Percentiles rank a stretch among this genome's conserved stretches.
Evolutionary conservation across 148 eudicot species (phyloP).

Genomic region (Pouteria glomerata): DNA sequence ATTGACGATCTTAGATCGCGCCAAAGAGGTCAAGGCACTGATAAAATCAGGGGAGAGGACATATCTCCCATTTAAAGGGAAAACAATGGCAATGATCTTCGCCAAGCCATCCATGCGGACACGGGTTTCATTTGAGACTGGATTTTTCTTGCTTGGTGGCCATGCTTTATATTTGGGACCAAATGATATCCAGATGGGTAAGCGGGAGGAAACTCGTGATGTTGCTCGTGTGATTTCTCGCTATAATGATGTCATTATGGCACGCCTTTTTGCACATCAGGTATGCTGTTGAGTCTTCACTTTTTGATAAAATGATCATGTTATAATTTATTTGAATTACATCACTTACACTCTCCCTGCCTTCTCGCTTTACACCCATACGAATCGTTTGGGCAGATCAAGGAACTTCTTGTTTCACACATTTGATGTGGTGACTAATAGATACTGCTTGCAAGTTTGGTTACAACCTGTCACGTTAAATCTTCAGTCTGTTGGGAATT

Average conservation of each 20-base stretch:
- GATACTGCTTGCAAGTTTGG: not conserved
- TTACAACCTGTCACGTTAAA: not conserved
- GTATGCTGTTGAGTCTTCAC: constrained; percentile 48
- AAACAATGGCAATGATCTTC: constrained; percentile 97
- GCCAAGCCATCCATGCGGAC: constrained; percentile 99
- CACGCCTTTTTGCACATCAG: constrained; percentile 99
- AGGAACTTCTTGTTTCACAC: not conserved
- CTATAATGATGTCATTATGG: constrained; percentile 95
- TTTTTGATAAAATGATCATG: not conserved
- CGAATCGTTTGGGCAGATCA: not conserved
- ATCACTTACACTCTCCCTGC: not conserved
- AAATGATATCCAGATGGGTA: constrained; percentile 97
- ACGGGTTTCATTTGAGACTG: constrained; percentile 96
- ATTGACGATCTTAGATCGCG: constrained; percentile 78
- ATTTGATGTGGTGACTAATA: not conserved
- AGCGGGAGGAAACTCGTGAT: constrained; percentile 98
- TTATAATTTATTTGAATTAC: not conserved
- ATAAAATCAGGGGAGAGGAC: constrained; percentile 87
- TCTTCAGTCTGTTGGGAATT: not conserved
- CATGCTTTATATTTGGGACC: constrained; percentile 95
- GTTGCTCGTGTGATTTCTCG: constrained; percentile 92
- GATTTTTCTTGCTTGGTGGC: constrained; percentile 90
- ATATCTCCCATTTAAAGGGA: constrained; percentile 85
- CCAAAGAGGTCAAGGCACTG: constrained; percentile 74
- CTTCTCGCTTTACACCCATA: not conserved